Conservation (phyloP, 2,329 filamentous ascomycete genomes). For the Cladosporium austrohemisphaericum region DNA sequence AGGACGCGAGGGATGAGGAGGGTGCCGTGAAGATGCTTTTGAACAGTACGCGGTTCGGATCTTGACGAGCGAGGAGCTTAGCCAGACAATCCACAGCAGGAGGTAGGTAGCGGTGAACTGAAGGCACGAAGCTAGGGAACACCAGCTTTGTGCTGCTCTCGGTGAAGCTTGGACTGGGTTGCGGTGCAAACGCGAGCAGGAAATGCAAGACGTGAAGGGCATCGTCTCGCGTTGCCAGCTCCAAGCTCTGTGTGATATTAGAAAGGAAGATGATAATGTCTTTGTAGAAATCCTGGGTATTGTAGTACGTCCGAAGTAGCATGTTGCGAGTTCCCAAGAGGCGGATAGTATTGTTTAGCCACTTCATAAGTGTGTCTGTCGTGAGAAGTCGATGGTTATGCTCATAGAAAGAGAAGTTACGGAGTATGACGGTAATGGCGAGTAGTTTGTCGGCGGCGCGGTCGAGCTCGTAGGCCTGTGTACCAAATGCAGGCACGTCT, state of each 20-base stretch:
- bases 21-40: constrained; percentile 72
- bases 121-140: constrained; percentile 77
- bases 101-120: constrained; percentile 80
- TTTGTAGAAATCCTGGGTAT: constrained; percentile 96
- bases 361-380: constrained; percentile 73
- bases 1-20: constrained; percentile 30
- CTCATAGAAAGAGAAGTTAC: constrained; percentile 84
- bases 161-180: constrained; percentile 60
- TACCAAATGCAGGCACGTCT: constrained; percentile 70
- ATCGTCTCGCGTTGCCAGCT: constrained; percentile 81
- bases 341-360: constrained; percentile 77
- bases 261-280: constrained; percentile 85
- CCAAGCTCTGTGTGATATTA: constrained; percentile 72
- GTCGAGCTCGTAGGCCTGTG: constrained; percentile 74
- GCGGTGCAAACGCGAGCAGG: constrained; percentile 82
- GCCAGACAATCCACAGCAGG: constrained; percentile 86
- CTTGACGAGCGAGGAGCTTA: constrained; percentile 86
- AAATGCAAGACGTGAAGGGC: constrained; percentile 84
- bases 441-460: constrained; percentile 82
- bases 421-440: constrained; percentile 85
- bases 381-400: constrained; percentile 74
- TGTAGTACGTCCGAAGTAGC: constrained; percentile 74
- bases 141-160: constrained; percentile 53
- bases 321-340: constrained; percentile 86
- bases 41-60: constrained; percentile 85